Conservation (phyloP, 805 yeast species). For the Nakazawaea holstii region DNA sequence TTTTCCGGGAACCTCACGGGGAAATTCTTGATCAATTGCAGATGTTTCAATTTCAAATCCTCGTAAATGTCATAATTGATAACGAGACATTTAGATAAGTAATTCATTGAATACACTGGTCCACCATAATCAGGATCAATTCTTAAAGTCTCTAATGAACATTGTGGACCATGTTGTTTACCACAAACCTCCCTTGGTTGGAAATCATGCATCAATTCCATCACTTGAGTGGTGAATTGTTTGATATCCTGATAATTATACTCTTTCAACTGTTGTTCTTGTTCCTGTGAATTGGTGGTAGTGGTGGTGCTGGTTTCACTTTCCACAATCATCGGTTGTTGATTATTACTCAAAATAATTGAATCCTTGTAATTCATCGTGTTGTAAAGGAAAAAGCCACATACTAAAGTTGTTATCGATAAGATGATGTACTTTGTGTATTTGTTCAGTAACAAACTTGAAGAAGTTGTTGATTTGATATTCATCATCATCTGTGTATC, state of each 20-base stretch:
- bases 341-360: background rate
- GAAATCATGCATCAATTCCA: conserved; percentile 1
- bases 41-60: conserved; percentile 28
- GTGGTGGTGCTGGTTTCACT: too few relatives aligned
- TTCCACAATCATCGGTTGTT: background rate
- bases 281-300: background rate
- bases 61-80: conserved; percentile 14
- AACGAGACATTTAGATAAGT: conserved; percentile 5
- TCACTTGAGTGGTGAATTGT: background rate
- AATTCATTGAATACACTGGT: conserved; percentile 7
- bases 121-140: conserved; percentile 12
- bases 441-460: too few relatives aligned
- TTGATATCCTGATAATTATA: conserved; percentile 1
- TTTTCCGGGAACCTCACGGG: conserved; percentile 21
- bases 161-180: background rate
- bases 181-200: conserved; percentile 4
- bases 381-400: background rate
- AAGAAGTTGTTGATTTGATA: too few relatives aligned
- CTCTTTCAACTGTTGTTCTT: background rate
- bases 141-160: conserved; percentile 9
- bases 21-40: conserved; percentile 22
- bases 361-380: background rate
- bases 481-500: too few relatives aligned
- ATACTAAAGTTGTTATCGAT: background rate
- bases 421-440: too few relatives aligned